Base-by-base conservation (phyloP, 139 green algal species). In the Zygnema cylindricum region DNA sequence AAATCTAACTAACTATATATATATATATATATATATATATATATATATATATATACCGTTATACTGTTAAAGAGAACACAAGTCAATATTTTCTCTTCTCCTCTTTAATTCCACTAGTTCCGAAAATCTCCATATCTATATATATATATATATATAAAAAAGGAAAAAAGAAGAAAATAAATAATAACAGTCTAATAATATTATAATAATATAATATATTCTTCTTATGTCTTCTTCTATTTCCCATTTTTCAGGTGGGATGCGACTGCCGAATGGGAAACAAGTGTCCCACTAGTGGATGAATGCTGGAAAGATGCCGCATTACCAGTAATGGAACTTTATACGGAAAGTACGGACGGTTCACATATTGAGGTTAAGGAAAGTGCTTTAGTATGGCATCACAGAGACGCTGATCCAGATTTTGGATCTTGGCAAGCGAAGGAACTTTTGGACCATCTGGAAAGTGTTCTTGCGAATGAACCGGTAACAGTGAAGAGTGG, bases 361-460 rank as follows among this genome's bases (percentile, higher is more conserved):
- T 96, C 91, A 63, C 94, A 94, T 92, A 94, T 99, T 3, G 95
- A 99, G 94, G 86, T 88, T 69, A 99, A 99, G 94, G 96, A 98
- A 75, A 95, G 77, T 93, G 95, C 57, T 88, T 96, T 83, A 93
- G 90, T 99, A 76, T 99, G 97, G 97, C 94, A 98, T 92, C 99
- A 98, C 92, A 77, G 92, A 43, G 95, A 98, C 86, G 96, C 97
- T 0, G 97, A 99, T 92, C 96, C 97, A 0, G 97, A 99, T 91
- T 98, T 99, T 92, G 97, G 97, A 1, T 93, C 90, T 38, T 98
- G 95, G 96, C 97, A 99, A 63, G 96, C 96, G 87, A 99, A 99
- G 95, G 97, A 99, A 95, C 93, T 99, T 81, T 90, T 98, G 71
- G 97, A 99, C 93, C 97, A 99, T 85, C 89, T 99, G 87, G 97